Evolutionary conservation across 345 rosid genomes (phyloP), one percentile per base, ranked within the genome.

Genomic region (Litchi chinensis): DNA sequence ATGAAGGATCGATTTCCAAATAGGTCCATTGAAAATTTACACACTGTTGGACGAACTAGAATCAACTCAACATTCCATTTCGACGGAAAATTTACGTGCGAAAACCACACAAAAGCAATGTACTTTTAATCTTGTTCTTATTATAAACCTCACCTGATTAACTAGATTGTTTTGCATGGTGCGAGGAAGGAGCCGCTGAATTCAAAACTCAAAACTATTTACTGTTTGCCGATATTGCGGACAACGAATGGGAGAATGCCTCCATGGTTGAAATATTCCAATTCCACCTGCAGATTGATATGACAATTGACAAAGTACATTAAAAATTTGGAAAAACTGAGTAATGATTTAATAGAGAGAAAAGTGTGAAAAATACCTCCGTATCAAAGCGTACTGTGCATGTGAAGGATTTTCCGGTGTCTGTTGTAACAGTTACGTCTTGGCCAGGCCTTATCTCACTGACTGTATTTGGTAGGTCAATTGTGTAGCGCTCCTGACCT

Each of bases 391-490:
- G 94, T 2, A 71, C 83, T 12, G 89, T 84, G 84, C 96, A 93
- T 54, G 86, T 85, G 86, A 93, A 93, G 21, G 96, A 86, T 81
- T 92, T 92, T 76, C 92, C 93, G 8, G 81, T 78, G 85, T 90
- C 86, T 10, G 94, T 91, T 52, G 92, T 88, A 73, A 91, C 90
- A 8, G 88, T 81, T 28, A 91, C 88, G 70, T 93, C 92, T 87
- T 93, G 96, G 75, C 96, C 92, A 40, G 98, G 96, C 76, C 85
- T 91, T 19, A 93, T 87, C 70, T 91, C 92, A 76, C 89, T 84
- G 76, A 91, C 85, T 80, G 79, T 91, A 15, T 67, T 82, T 12
- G 94, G 91, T 67, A 90, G 90, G 81, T 89, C 85, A 16, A 89
- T 85, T 21, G 94, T 86, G 87, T 87, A 89, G 28, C 89, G 89